Conservation (phyloP, 495 filamentous ascomycete genomes). For the Haplographium delicatum region DNA sequence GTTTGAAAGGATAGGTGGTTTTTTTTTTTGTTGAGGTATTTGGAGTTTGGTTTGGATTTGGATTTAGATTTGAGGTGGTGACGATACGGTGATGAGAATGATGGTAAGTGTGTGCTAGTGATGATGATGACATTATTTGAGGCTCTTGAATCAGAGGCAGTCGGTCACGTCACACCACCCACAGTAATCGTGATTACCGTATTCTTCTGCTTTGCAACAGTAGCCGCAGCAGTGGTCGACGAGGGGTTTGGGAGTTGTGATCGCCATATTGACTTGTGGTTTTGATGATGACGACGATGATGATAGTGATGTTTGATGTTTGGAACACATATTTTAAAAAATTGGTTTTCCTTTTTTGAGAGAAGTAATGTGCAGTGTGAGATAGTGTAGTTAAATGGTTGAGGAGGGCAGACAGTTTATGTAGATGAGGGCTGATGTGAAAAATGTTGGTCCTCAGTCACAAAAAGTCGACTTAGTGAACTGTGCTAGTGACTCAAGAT, state of each 20-base stretch:
- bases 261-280: constrained; percentile 9
- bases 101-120: not conserved
- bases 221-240: constrained; percentile 25
- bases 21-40: too few species aligned
- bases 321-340: not conserved
- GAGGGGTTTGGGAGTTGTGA: constrained; percentile 16
- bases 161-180: constrained; percentile 23
- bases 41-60: too few species aligned
- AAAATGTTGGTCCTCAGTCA: too few species aligned
- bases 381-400: too few species aligned
- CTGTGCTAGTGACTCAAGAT: too few species aligned
- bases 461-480: too few species aligned
- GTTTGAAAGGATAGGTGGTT: too few species aligned
- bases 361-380: too few species aligned
- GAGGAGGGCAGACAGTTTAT: too few species aligned
- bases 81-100: not conserved
- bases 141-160: constrained; percentile 10
- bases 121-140: not conserved
- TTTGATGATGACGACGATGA: not conserved
- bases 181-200: constrained; percentile 18
- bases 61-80: too few species aligned
- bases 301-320: not conserved
- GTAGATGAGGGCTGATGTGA: too few species aligned
- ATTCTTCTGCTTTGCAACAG: constrained; percentile 24
- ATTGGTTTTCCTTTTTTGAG: too few species aligned